Evolutionary conservation across 148 eudicot species (phyloP).

Genomic region (Nepenthes mirabilis): DNA sequence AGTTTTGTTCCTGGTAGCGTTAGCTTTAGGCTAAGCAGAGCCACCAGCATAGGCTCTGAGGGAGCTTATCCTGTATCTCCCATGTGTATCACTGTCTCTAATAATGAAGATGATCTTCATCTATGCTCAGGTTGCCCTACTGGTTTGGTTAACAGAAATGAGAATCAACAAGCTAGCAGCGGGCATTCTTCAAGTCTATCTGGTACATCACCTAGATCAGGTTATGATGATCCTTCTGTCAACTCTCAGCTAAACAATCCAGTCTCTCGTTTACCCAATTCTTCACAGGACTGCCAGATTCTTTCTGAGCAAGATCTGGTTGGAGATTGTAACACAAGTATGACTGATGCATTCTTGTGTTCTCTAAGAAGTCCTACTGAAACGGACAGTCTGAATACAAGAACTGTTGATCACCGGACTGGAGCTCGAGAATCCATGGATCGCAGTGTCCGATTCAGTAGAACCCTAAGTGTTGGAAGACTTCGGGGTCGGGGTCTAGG

Average conservation of each 20-base stretch:
- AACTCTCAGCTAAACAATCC: conserved; percentile 15
- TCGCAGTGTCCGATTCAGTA: conserved; percentile 76
- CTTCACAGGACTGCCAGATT: conserved; percentile 19
- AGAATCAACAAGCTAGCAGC: conserved; percentile 21
- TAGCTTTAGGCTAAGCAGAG: conserved; percentile 70
- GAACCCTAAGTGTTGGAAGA: conserved; percentile 93
- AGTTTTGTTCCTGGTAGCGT: conserved; percentile 61
- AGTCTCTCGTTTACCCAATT: conserved; percentile 18
- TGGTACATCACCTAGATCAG: conserved; percentile 23
- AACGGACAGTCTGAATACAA: conserved; percentile 27
- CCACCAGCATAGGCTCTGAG: conserved; percentile 53
- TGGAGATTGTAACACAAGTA: conserved; percentile 18
- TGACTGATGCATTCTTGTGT: conserved; percentile 14
- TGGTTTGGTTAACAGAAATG: conserved; percentile 23
- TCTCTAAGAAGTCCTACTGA: conserved; percentile 37
- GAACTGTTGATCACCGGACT: conserved; percentile 38
- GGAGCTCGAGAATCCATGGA: conserved; percentile 56
- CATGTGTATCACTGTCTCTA: conserved; percentile 28
- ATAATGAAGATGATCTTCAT: conserved; percentile 33
- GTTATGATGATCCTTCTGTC: conserved; percentile 23
- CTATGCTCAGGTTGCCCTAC: conserved; percentile 15
- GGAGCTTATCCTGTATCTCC: conserved; percentile 41
- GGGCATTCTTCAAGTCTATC: conserved; percentile 30
- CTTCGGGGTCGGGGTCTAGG: conserved; percentile 93
- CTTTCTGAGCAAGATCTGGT: conserved; percentile 20